These are phyloP conservation scores for Auriscalpium vulgare DNA, from an alignment of 768 basidiomycete species.

Conservation along the genomic window DNA sequence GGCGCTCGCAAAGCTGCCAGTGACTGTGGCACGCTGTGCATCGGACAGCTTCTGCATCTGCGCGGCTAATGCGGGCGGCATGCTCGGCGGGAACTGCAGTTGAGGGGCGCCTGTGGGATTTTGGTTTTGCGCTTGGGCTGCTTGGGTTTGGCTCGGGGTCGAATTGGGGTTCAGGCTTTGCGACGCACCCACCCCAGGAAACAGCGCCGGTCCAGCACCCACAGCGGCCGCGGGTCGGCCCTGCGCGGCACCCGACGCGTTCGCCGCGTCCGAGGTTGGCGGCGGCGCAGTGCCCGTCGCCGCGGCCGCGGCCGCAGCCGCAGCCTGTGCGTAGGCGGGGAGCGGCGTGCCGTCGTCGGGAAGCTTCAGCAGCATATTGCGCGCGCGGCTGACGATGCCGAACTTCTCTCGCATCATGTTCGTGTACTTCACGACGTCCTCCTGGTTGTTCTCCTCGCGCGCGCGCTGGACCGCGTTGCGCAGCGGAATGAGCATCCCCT, in stretches of 20 bases:
- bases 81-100: slow-evolving; percentile 1
- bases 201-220: no score
- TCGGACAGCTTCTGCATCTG: slow-evolving; percentile 14
- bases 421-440: not conserved
- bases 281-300: no score
- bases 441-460: not conserved
- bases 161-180: no score
- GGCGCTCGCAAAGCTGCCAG: no score
- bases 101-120: not conserved
- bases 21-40: not conserved
- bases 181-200: no score
- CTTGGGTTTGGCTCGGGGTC: not conserved
- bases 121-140: not conserved
- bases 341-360: no score
- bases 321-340: not conserved
- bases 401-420: not conserved
- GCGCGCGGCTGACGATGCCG: not conserved
- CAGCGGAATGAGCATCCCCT: not conserved
- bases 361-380: not conserved
- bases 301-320: not conserved
- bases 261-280: no score
- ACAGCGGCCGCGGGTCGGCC: no score
- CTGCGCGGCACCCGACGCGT: no score
- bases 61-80: slow-evolving; percentile 5
- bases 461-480: not conserved